A percentile compares a stretch with the other conserved stretches of the same genome.
phyloP scores from a whole-genome alignment of 805 yeast species.

The Wickerhamomyces strasburgensis region DNA sequence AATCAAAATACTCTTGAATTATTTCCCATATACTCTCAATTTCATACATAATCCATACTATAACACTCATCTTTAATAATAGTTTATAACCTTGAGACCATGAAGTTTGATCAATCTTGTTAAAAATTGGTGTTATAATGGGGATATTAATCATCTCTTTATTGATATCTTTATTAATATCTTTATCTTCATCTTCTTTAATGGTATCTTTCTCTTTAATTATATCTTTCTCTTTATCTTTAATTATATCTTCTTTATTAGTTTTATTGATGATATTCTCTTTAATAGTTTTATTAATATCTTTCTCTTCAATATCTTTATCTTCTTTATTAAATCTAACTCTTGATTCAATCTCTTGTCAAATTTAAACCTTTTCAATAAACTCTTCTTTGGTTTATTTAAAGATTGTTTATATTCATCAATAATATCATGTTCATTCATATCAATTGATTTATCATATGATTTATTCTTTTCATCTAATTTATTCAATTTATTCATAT shows the following conservation, averaged over 20 bases:
- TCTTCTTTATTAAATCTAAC: no score
- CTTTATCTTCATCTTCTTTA: slow-evolving; percentile 4
- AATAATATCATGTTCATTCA: no score
- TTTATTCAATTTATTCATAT: no score
- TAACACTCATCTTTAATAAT: slow-evolving; percentile 20
- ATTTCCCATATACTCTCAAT: slow-evolving; percentile 21
- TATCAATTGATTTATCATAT: no score
- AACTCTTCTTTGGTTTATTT: no score
- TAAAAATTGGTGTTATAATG: slow-evolving; percentile 11
- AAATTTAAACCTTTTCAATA: no score
- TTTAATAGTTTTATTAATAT: no score
- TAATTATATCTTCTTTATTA: neutral
- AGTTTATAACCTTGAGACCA: slow-evolving; percentile 10
- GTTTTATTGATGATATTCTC: no score
- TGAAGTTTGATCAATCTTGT: slow-evolving; percentile 10
- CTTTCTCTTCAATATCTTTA: no score
- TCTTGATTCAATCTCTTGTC: no score
- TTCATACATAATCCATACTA: slow-evolving; percentile 29
- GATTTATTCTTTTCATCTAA: no score
- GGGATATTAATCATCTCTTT: slow-evolving; percentile 16
- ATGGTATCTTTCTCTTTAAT: neutral
- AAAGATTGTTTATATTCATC: no score
- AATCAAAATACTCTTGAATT: slow-evolving; percentile 1
- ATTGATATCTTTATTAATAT: neutral
- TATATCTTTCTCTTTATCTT: neutral